phyloP scores from a whole-genome alignment of 495 filamentous ascomycete genomes.

The Trichoderma orchidacearum region DNA sequence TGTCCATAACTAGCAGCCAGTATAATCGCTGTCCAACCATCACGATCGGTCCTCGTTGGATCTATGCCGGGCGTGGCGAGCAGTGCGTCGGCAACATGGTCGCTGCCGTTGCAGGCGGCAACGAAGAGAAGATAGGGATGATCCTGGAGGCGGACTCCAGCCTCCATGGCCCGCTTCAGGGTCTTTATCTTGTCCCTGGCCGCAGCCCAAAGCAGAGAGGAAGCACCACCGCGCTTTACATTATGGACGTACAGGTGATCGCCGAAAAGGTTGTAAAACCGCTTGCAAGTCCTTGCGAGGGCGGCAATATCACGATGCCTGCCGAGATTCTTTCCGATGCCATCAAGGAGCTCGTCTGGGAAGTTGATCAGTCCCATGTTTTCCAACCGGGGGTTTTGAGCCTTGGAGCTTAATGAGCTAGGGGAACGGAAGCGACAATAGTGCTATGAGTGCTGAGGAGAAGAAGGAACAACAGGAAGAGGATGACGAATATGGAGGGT shows the following conservation, averaged over 20 bases:
- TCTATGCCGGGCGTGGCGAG: background rate
- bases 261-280: background rate
- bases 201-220: background rate
- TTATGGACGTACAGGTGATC: background rate
- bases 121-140: background rate
- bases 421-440: background rate
- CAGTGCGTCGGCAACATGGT: background rate
- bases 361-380: background rate
- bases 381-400: background rate
- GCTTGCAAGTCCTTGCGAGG: background rate
- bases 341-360: background rate
- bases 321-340: background rate
- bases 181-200: background rate
- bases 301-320: background rate
- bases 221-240: background rate
- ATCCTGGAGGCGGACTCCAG: background rate
- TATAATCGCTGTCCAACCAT: background rate
- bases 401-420: background rate
- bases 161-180: background rate
- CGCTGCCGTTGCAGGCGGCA: background rate
- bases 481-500: too few species aligned
- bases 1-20: background rate
- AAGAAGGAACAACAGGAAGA: too few species aligned
- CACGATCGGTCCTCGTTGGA: background rate
- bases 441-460: too few species aligned